Base-by-base conservation (phyloP, 306 rosid genomes). In the Glycine latifolia region DNA sequence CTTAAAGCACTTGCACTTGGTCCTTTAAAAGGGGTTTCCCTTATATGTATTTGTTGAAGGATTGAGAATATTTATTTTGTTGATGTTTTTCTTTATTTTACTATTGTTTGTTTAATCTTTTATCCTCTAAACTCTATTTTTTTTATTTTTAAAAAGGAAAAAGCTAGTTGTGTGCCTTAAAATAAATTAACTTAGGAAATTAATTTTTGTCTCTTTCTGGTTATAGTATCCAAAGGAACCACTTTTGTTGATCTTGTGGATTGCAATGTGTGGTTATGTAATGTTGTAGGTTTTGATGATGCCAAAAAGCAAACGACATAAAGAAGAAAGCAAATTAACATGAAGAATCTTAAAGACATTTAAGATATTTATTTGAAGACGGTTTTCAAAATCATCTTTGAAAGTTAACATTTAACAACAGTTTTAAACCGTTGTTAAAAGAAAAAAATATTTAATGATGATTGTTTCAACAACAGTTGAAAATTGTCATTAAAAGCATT, bases 221-320 rank as follows among this genome's bases (percentile, higher is more conserved):
- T 75, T 69, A 58, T 81, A 94, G 98, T 94, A 94, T 86, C 94
- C 97, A 44, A 81, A 88, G 47, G 93, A 91, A 49, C 89, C 85
- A 0, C 98, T 37, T 79, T 33, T 76, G 73, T 94, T 75, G 67
- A 79, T 79, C 81, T 91, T 50, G 71, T 90, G 75, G 97, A 89
- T 73, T 84, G 89, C 43, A 94, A 90, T 85, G 97, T 26, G 2
- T 26, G 31, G 31, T 26, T 26, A 26, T 26, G 31, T 26, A 26
- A 26, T 26, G 31, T 26, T 26, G 31, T 26, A 26, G 31, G 31
- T 26, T 26, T 26, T 26, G 31, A 26, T 26, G 31, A 26, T 26
- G 31, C 2, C 31, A 26, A 26, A 26, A 26, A 0, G 31, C 31
- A 26, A 26, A 26, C 31, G 2, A 26, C 31, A 26, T 0, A 26